Evolutionary conservation across 2,329 filamentous ascomycete species (phyloP).

Genomic region (Cytospora leucostoma): DNA sequence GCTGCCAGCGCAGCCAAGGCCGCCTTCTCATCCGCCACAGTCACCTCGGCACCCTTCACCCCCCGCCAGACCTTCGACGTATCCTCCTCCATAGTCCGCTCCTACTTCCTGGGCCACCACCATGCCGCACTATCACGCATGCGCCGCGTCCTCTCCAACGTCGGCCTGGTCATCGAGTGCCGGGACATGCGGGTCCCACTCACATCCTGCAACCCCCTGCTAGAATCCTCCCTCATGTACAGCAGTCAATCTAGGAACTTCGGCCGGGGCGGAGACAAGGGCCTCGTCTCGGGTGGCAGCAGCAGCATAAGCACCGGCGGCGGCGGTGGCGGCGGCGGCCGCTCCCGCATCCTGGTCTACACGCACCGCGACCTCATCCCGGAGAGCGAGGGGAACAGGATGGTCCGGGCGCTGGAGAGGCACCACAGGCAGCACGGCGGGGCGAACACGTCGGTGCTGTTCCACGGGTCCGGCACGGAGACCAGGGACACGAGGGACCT

Average conservation of each 20-base stretch:
- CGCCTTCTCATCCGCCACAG: constrained; percentile 24
- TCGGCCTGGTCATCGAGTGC: constrained; percentile 91
- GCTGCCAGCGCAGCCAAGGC: constrained; percentile 23
- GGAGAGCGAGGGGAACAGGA: constrained; percentile 27
- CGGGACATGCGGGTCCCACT: constrained; percentile 90
- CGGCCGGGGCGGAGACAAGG: constrained; percentile 14
- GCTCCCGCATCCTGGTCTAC: constrained; percentile 80
- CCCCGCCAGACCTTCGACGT: constrained; percentile 74
- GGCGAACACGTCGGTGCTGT: constrained; percentile 35
- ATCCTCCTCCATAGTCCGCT: constrained; percentile 74
- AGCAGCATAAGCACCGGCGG: constrained; percentile 33
- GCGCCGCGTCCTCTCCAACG: constrained; percentile 74
- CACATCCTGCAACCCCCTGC: constrained; percentile 85
- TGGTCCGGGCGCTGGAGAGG: constrained; percentile 34
- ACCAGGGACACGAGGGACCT: constrained; percentile 41
- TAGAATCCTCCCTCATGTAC: constrained; percentile 76
- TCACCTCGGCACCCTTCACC: constrained; percentile 54
- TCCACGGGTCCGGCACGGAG: constrained; percentile 33
- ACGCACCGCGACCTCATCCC: constrained; percentile 80
- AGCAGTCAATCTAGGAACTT: constrained; percentile 23
- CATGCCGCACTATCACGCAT: constrained; percentile 78
- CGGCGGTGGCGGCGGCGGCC: constrained; percentile 43
- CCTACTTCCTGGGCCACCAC: constrained; percentile 96
- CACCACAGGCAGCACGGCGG: constrained; percentile 47
- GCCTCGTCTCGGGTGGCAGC: constrained; percentile 55